A percentile compares a stretch with the other conserved stretches of the same genome.
These are phyloP conservation scores for Friedmanniomyces simplex DNA, from an alignment of 495 filamentous ascomycete species.

Conservation along the genomic window DNA sequence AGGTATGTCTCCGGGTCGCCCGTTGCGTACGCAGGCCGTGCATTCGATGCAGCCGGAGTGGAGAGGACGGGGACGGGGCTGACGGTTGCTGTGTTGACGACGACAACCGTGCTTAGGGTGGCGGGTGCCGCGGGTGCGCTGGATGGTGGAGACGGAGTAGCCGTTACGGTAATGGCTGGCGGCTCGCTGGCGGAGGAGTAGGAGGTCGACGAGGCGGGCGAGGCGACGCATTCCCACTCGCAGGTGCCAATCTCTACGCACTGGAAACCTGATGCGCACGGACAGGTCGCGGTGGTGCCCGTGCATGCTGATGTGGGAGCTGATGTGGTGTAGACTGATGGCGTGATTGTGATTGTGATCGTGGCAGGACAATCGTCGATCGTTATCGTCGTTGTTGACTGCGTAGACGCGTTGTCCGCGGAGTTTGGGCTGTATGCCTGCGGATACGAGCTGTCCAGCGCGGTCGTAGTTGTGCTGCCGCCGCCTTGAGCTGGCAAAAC, in stretches of 20 bases:
- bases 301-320: constrained; percentile 1
- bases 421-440: background rate
- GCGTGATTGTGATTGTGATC: constrained; percentile 5
- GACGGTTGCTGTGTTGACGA: constrained; percentile 1
- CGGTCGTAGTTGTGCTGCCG: background rate
- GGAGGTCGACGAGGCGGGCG: background rate
- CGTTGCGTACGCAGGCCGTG: constrained; percentile 18
- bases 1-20: constrained; percentile 20
- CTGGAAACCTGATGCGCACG: background rate
- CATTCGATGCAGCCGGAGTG: background rate
- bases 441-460: background rate
- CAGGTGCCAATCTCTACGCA: background rate
- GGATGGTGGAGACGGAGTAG: background rate
- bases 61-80: background rate
- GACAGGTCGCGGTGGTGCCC: background rate
- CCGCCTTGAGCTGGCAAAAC: background rate
- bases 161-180: background rate
- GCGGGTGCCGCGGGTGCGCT: background rate
- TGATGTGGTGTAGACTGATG: background rate
- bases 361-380: constrained; percentile 1
- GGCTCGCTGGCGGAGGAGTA: background rate
- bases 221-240: constrained; percentile 7
- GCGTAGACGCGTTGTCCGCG: background rate
- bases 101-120: background rate
- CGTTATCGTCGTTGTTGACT: constrained; percentile 8